Conservation (phyloP, 1,284 basidiomycete species). For the Cryptococcus hybrid region DNA sequence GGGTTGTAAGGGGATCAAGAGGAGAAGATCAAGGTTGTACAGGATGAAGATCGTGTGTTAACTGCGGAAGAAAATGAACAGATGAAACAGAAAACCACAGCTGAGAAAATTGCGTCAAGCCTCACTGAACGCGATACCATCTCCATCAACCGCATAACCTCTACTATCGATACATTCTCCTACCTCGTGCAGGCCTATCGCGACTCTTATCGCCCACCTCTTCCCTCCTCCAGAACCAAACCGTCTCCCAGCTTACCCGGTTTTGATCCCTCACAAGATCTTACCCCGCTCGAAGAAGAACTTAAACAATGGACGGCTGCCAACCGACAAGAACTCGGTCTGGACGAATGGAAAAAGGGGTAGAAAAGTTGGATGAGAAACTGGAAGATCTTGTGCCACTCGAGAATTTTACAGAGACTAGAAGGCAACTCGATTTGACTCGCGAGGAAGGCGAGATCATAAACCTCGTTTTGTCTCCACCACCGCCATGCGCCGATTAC, state of each 20-base stretch:
- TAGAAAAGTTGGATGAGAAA: slow-evolving; percentile 27
- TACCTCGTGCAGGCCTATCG: neutral
- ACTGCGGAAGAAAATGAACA: no score
- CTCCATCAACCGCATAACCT: neutral
- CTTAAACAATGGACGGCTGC: neutral
- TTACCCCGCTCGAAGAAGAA: neutral
- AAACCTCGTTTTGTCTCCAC: slow-evolving; percentile 2
- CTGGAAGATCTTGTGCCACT: slow-evolving; percentile 20
- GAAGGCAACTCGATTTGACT: slow-evolving; percentile 34
- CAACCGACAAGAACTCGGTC: neutral
- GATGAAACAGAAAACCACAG: neutral
- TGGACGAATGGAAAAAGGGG: slow-evolving; percentile 2
- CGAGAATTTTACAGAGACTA: slow-evolving; percentile 32
- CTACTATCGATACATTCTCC: neutral
- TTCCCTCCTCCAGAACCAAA: neutral
- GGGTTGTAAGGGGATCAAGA: neutral
- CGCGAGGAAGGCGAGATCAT: slow-evolving; percentile 33
- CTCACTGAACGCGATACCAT: neutral
- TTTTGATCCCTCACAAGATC: neutral
- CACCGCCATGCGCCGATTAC: neutral
- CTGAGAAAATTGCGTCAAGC: neutral
- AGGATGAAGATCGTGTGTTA: no score
- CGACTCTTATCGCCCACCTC: neutral
- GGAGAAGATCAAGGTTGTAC: no score
- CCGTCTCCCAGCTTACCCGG: neutral